These are phyloP conservation scores for Sideroxylon spinosum DNA, from an alignment of 179 eudicot genomes.

Conservation along the genomic window DNA sequence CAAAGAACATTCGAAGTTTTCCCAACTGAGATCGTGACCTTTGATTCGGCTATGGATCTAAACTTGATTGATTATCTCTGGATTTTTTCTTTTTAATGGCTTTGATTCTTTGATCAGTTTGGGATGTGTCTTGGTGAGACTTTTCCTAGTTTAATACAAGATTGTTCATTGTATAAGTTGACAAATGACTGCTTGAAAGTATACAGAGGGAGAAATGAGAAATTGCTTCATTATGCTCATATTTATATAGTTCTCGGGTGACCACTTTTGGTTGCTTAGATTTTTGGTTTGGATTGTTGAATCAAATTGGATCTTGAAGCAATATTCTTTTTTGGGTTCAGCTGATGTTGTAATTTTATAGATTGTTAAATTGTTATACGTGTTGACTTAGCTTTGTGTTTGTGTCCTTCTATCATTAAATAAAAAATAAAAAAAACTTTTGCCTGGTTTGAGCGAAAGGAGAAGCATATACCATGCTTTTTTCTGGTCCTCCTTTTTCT, in stretches of 20 bases:
- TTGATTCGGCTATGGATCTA: slow-evolving; percentile 14
- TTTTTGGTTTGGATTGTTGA: too few relatives aligned
- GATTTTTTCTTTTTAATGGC: background rate
- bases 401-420: too few relatives aligned
- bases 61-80: background rate
- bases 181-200: slow-evolving; percentile 5
- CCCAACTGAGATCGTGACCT: slow-evolving; percentile 11
- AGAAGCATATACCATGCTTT: background rate
- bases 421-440: too few relatives aligned
- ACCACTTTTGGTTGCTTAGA: too few relatives aligned
- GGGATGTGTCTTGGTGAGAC: slow-evolving; percentile 4
- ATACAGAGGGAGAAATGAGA: slow-evolving; percentile 8
- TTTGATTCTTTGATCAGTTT: slow-evolving; percentile 16
- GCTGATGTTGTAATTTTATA: too few relatives aligned
- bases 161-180: background rate
- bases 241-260: background rate
- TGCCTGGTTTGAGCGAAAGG: background rate
- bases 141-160: background rate
- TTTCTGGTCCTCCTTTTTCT: too few relatives aligned
- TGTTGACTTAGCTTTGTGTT: too few relatives aligned
- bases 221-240: slow-evolving; percentile 8
- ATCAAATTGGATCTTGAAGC: too few relatives aligned
- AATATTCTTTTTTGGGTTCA: too few relatives aligned
- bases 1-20: background rate
- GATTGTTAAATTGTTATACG: too few relatives aligned